These are phyloP conservation scores for Chenopodium quinoa DNA, from an alignment of 148 eudicot species.

Conservation along the genomic window DNA sequence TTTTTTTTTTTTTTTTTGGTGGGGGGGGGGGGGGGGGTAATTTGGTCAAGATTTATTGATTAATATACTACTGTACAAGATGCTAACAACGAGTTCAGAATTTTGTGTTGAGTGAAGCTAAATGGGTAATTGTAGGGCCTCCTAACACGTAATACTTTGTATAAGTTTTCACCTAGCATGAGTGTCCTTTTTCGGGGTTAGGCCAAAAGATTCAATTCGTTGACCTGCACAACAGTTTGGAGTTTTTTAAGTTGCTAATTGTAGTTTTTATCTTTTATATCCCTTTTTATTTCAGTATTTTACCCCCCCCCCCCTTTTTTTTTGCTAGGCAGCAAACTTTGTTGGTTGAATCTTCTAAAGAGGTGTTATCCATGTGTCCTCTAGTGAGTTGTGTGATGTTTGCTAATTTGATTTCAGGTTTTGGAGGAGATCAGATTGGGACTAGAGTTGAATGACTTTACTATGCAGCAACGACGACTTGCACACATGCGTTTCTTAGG, in stretches of 20 bases:
- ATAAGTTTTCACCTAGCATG: neutral
- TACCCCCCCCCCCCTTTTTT: neutral
- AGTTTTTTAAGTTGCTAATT: neutral
- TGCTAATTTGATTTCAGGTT: conserved; percentile 50
- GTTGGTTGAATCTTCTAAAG: neutral
- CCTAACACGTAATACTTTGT: neutral
- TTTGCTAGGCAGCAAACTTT: neutral
- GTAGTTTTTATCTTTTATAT: neutral
- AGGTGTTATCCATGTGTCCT: neutral
- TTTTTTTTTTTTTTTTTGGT: too few relatives aligned
- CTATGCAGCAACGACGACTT: conserved; percentile 89
- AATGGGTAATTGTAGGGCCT: neutral
- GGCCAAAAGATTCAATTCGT: neutral
- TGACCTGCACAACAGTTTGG: too few relatives aligned
- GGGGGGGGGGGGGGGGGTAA: neutral
- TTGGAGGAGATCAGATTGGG: conserved; percentile 91
- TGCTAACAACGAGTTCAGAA: neutral
- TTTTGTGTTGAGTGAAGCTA: neutral
- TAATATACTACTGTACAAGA: neutral
- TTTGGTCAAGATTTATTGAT: neutral
- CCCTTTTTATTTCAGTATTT: neutral
- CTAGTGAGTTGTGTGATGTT: neutral
- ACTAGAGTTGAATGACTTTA: conserved; percentile 87
- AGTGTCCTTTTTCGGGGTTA: neutral
- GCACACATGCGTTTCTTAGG: conserved; percentile 97